Evolutionary conservation across 2,329 filamentous ascomycete species (phyloP).

Genomic region (Colletotrichum shisoi): DNA sequence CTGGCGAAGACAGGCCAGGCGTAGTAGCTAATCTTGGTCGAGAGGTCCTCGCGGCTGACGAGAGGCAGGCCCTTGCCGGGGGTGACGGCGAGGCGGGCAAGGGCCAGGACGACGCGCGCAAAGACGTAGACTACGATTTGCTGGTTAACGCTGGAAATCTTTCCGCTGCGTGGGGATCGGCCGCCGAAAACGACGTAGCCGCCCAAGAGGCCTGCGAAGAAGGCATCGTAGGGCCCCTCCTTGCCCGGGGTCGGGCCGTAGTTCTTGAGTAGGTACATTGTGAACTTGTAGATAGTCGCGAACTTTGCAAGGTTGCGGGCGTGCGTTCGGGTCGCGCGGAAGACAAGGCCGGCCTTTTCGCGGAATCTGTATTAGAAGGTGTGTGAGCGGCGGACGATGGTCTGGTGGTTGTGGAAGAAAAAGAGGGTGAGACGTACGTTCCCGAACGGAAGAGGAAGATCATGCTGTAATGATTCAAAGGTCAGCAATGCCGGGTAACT

Average conservation of each 20-base stretch:
- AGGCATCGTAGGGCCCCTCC: conserved; percentile 78
- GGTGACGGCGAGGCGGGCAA: conserved; percentile 84
- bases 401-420: conserved; percentile 8
- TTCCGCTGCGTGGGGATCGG: conserved; percentile 67
- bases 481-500: conserved; percentile 12
- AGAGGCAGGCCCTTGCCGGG: conserved; percentile 61
- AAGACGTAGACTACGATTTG: conserved; percentile 99
- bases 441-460: conserved; percentile 95
- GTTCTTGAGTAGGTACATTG: conserved; percentile 77
- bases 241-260: conserved; percentile 66
- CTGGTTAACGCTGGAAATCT: conserved; percentile 83
- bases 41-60: conserved; percentile 58
- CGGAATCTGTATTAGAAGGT: conserved; percentile 60
- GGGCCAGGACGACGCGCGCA: conserved; percentile 83
- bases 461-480: conserved; percentile 67
- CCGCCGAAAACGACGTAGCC: conserved; percentile 91
- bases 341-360: conserved; percentile 78
- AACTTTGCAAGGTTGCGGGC: conserved; percentile 92
- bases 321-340: conserved; percentile 88
- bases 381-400: conserved; percentile 13
- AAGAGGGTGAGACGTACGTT: conserved; percentile 64
- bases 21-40: conserved; percentile 66
- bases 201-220: conserved; percentile 85
- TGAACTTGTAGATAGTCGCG: conserved; percentile 86
- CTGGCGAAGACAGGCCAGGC: conserved; percentile 94